Base-by-base conservation (phyloP, 1,284 basidiomycete genomes). In the Tilletia indica region DNA sequence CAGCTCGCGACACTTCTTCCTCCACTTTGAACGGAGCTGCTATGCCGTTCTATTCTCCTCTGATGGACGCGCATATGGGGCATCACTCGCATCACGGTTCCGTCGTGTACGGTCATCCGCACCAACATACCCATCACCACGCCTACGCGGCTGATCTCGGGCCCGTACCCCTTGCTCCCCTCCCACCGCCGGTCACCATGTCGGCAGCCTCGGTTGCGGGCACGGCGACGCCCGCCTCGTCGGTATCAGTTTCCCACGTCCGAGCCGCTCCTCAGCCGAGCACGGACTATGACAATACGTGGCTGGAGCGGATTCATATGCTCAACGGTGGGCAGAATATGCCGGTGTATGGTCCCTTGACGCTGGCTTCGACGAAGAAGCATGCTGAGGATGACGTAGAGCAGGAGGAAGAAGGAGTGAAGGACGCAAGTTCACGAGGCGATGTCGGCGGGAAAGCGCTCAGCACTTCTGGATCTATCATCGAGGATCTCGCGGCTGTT, bases 251-350 rank as follows among this genome's bases (percentile, higher is more conserved):
- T 5, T 58, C 56, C n/a, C 11, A 31, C 21, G 21, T 58, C 25
- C 56, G 56, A 31, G 25, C 56, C 14, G 21, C 56, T 34, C 21
- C 56, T 31, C 21, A 36, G 34, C 12, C 61, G 34, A 34, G 31
- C 34, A 19, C 38, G 31, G 61, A 64, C 16, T 64, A 64, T 16
- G 77, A 81, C 67, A 75, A 83, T 66, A 74, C 75, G 1, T 83
- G 82, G 82, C 73, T 83, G 0, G 74, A 76, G 0, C 73, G 78
- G 19, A 82, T 83, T 31, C 76, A 79, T 38, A 68, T 83, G 67
- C 70, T 83, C 3, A 83, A 83, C 66, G 81, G 81, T 2, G 82
- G 80, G 4, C 74, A 80, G 58, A 76, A 77, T 56, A 74, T 75
- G 74, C 76, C 75, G 9, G 61, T 64, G 14, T 64, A 64, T 39